Percentiles rank a stretch among this genome's conserved stretches.
phyloP scores from a whole-genome alignment of 2,329 filamentous ascomycete species.

The Dendryphion nanum region DNA sequence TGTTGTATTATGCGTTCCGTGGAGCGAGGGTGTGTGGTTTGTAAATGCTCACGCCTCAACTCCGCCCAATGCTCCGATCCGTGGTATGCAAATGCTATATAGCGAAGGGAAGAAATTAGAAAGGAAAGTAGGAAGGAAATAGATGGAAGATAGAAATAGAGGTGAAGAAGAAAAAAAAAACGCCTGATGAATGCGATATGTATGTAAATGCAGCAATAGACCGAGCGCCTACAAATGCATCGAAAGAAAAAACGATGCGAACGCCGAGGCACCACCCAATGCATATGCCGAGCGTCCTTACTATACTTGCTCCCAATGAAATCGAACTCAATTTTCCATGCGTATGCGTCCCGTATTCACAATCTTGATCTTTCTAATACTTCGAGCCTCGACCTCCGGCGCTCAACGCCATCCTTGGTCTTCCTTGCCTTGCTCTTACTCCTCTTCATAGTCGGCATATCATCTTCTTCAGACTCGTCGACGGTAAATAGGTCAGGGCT shows the following conservation, averaged over 20 bases:
- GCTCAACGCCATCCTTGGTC: constrained; percentile 35
- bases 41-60: constrained; percentile 27
- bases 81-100: constrained; percentile 1
- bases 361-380: constrained; percentile 30
- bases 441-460: constrained; percentile 21
- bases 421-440: constrained; percentile 29
- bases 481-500: constrained; percentile 44
- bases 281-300: not conserved
- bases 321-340: too few relatives aligned
- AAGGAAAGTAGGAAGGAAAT: too few relatives aligned
- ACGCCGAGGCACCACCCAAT: too few relatives aligned
- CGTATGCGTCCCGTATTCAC: constrained; percentile 10
- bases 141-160: too few relatives aligned
- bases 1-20: constrained; percentile 1
- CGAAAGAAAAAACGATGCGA: too few relatives aligned
- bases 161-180: too few relatives aligned
- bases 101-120: too few relatives aligned
- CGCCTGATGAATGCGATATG: too few relatives aligned
- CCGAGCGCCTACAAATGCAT: constrained; percentile 4
- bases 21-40: constrained; percentile 4
- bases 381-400: constrained; percentile 30
- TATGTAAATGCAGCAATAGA: not conserved
- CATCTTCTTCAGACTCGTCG: constrained; percentile 41
- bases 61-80: constrained; percentile 24
- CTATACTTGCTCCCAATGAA: too few relatives aligned